Base-by-base conservation (phyloP, 2,329 filamentous ascomycete genomes). In the Colletotrichum sansevieriae region DNA sequence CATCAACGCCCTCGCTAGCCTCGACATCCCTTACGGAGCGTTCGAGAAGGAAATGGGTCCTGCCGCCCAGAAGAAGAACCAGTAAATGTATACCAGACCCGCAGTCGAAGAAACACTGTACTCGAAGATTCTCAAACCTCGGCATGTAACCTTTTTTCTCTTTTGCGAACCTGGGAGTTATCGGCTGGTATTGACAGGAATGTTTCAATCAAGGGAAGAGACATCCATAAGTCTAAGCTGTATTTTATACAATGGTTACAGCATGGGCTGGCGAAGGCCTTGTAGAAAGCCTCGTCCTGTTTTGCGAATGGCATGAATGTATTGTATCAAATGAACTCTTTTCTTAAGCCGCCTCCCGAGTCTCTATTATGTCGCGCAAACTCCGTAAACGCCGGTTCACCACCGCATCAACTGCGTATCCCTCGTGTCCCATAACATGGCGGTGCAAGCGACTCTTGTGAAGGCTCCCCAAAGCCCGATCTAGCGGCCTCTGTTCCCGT, bases 31-130 rank as follows among this genome's bases (percentile, higher is more conserved):
- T 1, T 98, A 98, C 79, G 94, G 92, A 71, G 94, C 96, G 2
- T 99, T 98, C 78, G 95, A 97, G 78, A 98, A 97, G 85, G 95
- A 98, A 74, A 97, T 94, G 85, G 93, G 94, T 0, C 93, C 94
- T n/a, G 85, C 90, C 43, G 92, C 92, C 37, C 93, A 97, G 81
- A 97, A 95, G 88, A 97, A 94, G 81, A 97, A 94, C 88, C 97
- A 94, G 83, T 86, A 91, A 80, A 87, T 85, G 74, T 81, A 79
- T 70, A 43, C 44, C 46, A 63, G 37, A 44, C 33, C 20, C 49
- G 47, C 22, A 29, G 35, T 46, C 22, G n/a, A 6, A 25, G n/a
- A 37, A 41, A 15, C 15, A 10, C 20, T 8, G 29, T 46, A 13
- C 7, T 59, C 29, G 20, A 12, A 20, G 57, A 29, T 22, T 33